phyloP scores from a whole-genome alignment of 805 yeast species.

The Yarrowia keelungensis region DNA sequence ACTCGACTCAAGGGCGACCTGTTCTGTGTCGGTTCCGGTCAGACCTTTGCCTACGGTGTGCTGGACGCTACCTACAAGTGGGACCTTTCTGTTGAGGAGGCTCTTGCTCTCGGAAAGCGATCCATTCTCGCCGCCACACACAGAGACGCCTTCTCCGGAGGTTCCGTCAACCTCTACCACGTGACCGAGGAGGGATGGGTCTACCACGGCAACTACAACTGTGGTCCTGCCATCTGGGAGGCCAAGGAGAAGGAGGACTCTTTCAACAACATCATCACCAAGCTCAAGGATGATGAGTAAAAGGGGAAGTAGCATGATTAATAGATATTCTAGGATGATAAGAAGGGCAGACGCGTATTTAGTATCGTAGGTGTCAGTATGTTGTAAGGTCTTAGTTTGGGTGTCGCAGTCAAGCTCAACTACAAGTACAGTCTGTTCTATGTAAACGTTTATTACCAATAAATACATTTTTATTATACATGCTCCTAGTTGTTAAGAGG shows the following conservation, averaged over 20 bases:
- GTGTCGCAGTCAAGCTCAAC: no score
- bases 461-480: slow-evolving; percentile 35
- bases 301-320: slow-evolving; percentile 8
- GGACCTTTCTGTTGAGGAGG: slow-evolving; percentile 93
- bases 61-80: slow-evolving; percentile 89
- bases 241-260: slow-evolving; percentile 86
- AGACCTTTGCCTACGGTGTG: slow-evolving; percentile 98
- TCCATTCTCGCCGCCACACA: slow-evolving; percentile 97
- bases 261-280: slow-evolving; percentile 70
- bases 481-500: slow-evolving; percentile 26
- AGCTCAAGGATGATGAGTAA: slow-evolving; percentile 34
- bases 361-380: no score
- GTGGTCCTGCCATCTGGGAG: slow-evolving; percentile 90
- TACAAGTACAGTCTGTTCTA: no score
- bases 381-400: no score
- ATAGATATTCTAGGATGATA: slow-evolving; percentile 12
- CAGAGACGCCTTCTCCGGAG: slow-evolving; percentile 98
- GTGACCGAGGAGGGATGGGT: slow-evolving; percentile 94
- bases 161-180: slow-evolving; percentile 91
- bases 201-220: slow-evolving; percentile 94
- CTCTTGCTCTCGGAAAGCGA: slow-evolving; percentile 91
- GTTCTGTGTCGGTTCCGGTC: slow-evolving; percentile 98
- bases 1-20: slow-evolving; percentile 92
- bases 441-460: slow-evolving; percentile 18
- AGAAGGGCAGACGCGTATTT: no score